These are phyloP conservation scores for Podaxis carcinomalis DNA, from an alignment of 768 basidiomycete genomes.

Conservation along the genomic window DNA sequence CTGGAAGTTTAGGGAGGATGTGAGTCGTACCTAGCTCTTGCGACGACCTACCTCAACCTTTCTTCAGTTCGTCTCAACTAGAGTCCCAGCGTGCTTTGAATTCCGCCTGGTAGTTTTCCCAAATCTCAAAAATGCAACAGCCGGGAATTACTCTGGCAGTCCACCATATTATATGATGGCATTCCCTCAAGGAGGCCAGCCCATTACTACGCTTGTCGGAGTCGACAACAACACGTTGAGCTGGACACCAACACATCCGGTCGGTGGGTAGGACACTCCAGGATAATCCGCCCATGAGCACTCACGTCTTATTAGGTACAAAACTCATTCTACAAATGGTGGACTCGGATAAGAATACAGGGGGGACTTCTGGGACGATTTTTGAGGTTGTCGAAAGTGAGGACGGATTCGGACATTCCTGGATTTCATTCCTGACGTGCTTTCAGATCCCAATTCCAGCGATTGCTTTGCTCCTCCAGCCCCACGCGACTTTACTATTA, in stretches of 20 bases:
- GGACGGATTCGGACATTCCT: neutral
- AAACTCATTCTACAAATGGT: slow-evolving; percentile 39
- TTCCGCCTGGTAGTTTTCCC: neutral
- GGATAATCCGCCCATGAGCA: neutral
- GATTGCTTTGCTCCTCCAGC: slow-evolving; percentile 24
- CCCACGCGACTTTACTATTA: slow-evolving; percentile 26
- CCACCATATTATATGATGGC: slow-evolving; percentile 41
- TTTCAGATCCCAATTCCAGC: slow-evolving; percentile 27
- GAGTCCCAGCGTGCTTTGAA: slow-evolving; percentile 6
- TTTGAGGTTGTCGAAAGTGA: slow-evolving; percentile 34
- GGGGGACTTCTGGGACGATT: slow-evolving; percentile 31
- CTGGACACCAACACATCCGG: slow-evolving; percentile 35
- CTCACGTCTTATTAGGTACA: slow-evolving; percentile 27
- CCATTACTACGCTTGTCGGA: slow-evolving; percentile 32
- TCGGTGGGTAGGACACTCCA: slow-evolving; percentile 27
- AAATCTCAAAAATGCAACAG: slow-evolving; percentile 7
- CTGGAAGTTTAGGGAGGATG: slow-evolving; percentile 28
- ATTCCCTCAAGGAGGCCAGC: slow-evolving; percentile 30
- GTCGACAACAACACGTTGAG: slow-evolving; percentile 23
- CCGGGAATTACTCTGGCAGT: slow-evolving; percentile 14
- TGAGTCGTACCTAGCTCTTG: slow-evolving; percentile 12
- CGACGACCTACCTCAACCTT: neutral
- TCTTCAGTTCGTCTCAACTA: neutral
- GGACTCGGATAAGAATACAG: slow-evolving; percentile 38
- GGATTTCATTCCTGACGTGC: neutral